A percentile compares a stretch with the other conserved stretches of the same genome.
Evolutionary conservation across 129 eudicot genomes (phyloP).

Genomic region (Artemisia tridentata): DNA sequence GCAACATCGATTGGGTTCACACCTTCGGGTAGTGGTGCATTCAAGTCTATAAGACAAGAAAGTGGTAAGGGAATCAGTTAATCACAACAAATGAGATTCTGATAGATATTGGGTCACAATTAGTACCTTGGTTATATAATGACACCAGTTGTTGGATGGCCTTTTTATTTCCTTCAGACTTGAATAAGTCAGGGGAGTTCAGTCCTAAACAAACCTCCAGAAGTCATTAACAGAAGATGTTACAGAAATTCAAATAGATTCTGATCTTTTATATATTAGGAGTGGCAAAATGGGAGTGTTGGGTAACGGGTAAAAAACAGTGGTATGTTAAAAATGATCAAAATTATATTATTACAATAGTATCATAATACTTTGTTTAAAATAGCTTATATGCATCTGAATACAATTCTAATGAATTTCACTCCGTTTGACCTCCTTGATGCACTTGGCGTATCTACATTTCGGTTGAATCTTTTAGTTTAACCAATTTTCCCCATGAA

Average conservation of each 20-base stretch:
- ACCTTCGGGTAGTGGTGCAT: constrained; percentile 72
- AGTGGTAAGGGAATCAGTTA: neutral
- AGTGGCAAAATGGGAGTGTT: neutral
- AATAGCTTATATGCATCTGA: too few species aligned
- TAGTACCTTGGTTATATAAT: constrained; percentile 83
- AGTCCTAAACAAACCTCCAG: constrained; percentile 45
- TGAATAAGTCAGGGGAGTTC: constrained; percentile 72
- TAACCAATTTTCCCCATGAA: too few species aligned
- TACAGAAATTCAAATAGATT: neutral
- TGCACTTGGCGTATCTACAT: too few species aligned
- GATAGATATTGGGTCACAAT: neutral
- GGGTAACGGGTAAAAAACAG: too few species aligned
- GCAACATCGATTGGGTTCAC: constrained; percentile 68
- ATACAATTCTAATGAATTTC: too few species aligned
- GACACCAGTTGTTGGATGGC: constrained; percentile 81
- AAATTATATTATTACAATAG: too few species aligned
- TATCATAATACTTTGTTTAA: too few species aligned
- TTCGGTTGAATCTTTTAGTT: too few species aligned
- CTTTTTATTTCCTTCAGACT: constrained; percentile 81
- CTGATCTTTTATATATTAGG: neutral
- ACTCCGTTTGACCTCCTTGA: too few species aligned
- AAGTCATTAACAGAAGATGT: neutral
- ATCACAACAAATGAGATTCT: neutral
- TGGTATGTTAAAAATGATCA: too few species aligned
- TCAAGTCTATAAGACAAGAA: constrained; percentile 48